A percentile compares a stretch with the other conserved stretches of the same genome.
Evolutionary conservation across 768 basidiomycete genomes (phyloP).

Genomic region (Collybiopsis luxurians): DNA sequence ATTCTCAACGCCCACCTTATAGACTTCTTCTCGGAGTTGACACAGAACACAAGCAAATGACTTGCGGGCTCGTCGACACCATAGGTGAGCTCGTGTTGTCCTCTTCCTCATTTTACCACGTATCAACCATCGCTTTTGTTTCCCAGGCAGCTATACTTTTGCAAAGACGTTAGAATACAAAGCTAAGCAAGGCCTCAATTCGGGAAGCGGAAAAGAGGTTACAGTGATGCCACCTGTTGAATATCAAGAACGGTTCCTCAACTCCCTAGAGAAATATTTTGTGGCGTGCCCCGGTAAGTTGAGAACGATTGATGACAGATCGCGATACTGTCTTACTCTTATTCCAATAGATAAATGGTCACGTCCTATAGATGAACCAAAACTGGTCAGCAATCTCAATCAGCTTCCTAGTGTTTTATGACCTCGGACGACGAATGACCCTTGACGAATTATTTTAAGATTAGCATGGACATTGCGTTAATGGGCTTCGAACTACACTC

Average conservation of each 20-base stretch:
- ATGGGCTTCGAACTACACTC: too few relatives aligned
- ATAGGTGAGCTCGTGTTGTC: constrained; percentile 46
- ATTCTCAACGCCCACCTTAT: background rate
- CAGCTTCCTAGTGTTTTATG: constrained; percentile 44
- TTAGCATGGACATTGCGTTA: too few relatives aligned
- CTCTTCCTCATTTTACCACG: background rate
- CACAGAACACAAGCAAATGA: constrained; percentile 60
- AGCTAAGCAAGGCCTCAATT: constrained; percentile 72
- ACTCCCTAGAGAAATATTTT: constrained; percentile 72
- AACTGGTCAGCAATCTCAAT: constrained; percentile 34
- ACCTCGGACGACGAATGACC: too few relatives aligned
- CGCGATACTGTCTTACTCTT: background rate
- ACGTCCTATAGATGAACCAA: constrained; percentile 37
- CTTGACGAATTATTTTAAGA: too few relatives aligned
- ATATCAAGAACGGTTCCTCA: constrained; percentile 76
- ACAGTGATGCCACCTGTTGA: constrained; percentile 80
- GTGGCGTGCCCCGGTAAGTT: constrained; percentile 67
- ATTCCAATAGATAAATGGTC: constrained; percentile 35
- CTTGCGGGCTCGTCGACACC: constrained; percentile 80
- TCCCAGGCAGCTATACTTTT: constrained; percentile 80
- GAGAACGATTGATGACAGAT: background rate
- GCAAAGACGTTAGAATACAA: constrained; percentile 87
- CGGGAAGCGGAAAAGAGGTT: constrained; percentile 57
- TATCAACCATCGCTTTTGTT: too few relatives aligned
- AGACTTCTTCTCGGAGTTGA: constrained; percentile 77